phyloP scores from a whole-genome alignment of 257 asterid species.

The Nicotiana otophora region DNA sequence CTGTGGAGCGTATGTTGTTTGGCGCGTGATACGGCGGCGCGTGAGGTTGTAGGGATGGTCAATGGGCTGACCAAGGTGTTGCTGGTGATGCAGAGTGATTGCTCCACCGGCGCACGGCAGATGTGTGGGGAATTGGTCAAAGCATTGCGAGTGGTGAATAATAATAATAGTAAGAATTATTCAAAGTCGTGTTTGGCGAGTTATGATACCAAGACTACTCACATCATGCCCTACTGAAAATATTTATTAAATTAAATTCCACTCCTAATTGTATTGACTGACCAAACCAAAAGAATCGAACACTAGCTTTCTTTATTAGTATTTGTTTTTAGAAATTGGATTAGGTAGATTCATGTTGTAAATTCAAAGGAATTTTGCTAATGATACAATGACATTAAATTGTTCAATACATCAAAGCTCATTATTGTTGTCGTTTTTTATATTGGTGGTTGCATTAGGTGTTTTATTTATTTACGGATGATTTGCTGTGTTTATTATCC shows the following conservation, averaged over 20 bases:
- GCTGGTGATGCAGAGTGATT: conserved; percentile 84
- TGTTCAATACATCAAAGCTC: neutral
- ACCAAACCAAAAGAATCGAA: conserved; percentile 2
- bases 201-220: conserved; percentile 76
- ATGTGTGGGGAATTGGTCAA: conserved; percentile 91
- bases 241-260: neutral
- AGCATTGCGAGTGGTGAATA: conserved; percentile 42
- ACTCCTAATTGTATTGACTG: conserved; percentile 2
- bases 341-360: conserved; percentile 6
- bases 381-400: conserved; percentile 1
- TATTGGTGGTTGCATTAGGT: neutral
- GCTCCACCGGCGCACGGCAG: conserved; percentile 40
- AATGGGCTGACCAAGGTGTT: conserved; percentile 78
- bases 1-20: conserved; percentile 85
- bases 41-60: conserved; percentile 40
- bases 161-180: conserved; percentile 11
- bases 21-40: conserved; percentile 49
- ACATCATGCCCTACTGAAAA: conserved; percentile 68
- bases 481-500: neutral
- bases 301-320: neutral
- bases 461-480: neutral
- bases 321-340: neutral
- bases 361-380: neutral
- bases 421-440: neutral
- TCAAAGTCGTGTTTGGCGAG: conserved; percentile 77